Base-by-base conservation (phyloP, 441 rosid species). In the Erysimum cheiri region DNA sequence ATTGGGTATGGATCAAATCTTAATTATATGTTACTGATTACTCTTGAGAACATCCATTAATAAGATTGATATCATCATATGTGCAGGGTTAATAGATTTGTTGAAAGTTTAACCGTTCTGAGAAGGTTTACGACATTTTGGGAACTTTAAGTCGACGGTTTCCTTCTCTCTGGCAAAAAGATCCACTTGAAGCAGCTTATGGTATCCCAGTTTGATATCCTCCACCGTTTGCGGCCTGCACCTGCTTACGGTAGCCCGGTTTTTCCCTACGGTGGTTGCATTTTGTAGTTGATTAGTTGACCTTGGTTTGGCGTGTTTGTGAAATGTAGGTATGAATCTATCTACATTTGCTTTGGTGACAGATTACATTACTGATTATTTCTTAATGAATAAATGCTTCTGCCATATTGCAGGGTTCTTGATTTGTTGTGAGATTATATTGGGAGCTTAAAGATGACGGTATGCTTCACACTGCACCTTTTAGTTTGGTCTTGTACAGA, bases 401-500 rank as follows among this genome's bases (percentile, higher is more conserved):
- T 60, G 43, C 26, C 62, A 15, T 29, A 4, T 44, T 67, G 36
- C 73, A 67, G 64, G 77, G 46, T 53, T 29, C n/a, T 56, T 57
- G 47, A 22, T 57, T 39, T 46, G 17, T 14, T 65, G 29, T 55
- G 56, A 47, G 70, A 8, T 73, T 26, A 14, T n/a, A n/a, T n/a
- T 14, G 33, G 62, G 62, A 50, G 49, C 55, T 24, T 59, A 57
- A 54, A 17, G 29, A 37, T 72, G 76, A 57, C 29, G 61, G 33
- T 64, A 71, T 12, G 74, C 29, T 69, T 57, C 57, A 48, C 40
- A 48, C 29, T 69, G 33, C 15, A 19, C 72, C 55, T 32, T 32
- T 66, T 49, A 22, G 62, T 67, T 47, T 12, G 41, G 61, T 41
- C 49, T 15, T 67, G 72, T 74, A 73, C 67, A 73, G 62, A 50